Evolutionary conservation across 176 grass and related monocot genomes (phyloP).

Genomic region (Lolium rigidum): DNA sequence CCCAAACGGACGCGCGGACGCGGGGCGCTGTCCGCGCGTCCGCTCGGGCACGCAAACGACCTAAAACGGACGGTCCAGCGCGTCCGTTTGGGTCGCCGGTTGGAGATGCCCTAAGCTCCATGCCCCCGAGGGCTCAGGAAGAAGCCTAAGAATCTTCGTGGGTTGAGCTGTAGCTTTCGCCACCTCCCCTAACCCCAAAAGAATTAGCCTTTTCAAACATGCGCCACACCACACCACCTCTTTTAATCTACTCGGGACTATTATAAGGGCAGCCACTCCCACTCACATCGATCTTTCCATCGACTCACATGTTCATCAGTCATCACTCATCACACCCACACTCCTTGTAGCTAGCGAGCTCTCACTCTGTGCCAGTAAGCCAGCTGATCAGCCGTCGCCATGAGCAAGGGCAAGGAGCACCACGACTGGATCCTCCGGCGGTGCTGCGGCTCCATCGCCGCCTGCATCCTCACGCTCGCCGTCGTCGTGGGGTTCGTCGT

Average conservation of each 20-base stretch:
- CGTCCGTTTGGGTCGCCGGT: no score
- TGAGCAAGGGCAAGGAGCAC: slow-evolving; percentile 61
- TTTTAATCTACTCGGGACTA: neutral
- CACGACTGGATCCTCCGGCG: slow-evolving; percentile 49
- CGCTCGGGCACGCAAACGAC: no score
- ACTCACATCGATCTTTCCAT: slow-evolving; percentile 32
- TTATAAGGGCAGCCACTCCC: slow-evolving; percentile 35
- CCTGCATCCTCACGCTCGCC: slow-evolving; percentile 65
- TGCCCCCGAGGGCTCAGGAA: neutral
- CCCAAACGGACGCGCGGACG: no score
- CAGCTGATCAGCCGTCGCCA: neutral
- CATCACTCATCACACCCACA: neutral
- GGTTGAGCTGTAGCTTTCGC: slow-evolving; percentile 59
- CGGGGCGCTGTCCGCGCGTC: no score
- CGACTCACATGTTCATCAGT: slow-evolving; percentile 36
- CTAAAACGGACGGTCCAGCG: no score
- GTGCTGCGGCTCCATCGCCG: slow-evolving; percentile 56
- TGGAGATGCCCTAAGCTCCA: no score
- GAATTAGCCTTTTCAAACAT: slow-evolving; percentile 4
- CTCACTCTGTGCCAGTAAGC: neutral
- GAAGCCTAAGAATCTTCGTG: slow-evolving; percentile 51
- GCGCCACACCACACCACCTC: neutral
- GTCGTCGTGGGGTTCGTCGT: slow-evolving; percentile 62
- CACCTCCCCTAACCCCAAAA: slow-evolving; percentile 33
- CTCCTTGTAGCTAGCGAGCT: neutral